Conservation (phyloP, 192 early-diverging fungal genomes). For the Coemansia sp. region DNA sequence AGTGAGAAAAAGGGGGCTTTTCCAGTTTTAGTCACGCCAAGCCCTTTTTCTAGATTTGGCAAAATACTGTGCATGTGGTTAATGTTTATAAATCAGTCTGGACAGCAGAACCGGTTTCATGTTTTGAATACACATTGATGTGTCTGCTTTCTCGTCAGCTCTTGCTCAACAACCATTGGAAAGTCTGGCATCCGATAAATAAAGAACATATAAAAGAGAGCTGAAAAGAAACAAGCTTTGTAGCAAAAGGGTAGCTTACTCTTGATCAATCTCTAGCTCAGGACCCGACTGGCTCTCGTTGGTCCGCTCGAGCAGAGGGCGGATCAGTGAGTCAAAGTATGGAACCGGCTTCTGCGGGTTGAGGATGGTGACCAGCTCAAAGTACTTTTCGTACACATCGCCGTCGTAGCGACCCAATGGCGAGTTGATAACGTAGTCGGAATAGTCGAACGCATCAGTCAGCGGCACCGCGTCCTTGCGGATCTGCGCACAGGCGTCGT, state of each 20-base stretch:
- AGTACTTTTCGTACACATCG: slow-evolving; percentile 84
- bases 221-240: neutral
- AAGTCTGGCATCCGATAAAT: neutral
- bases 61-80: neutral
- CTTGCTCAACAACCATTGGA: neutral
- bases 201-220: neutral
- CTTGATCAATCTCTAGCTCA: slow-evolving; percentile 68
- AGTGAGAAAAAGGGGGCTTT: neutral
- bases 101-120: neutral
- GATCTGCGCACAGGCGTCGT: slow-evolving; percentile 64
- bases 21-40: neutral
- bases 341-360: slow-evolving; percentile 70
- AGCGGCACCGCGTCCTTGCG: slow-evolving; percentile 79
- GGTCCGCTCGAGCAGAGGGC: slow-evolving; percentile 69
- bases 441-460: slow-evolving; percentile 85
- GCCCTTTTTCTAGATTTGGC: neutral
- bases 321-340: slow-evolving; percentile 79
- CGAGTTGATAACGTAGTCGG: slow-evolving; percentile 86
- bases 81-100: neutral
- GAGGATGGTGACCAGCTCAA: slow-evolving; percentile 74
- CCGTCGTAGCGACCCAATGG: slow-evolving; percentile 86
- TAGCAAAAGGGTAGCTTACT: neutral
- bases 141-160: too few relatives aligned
- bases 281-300: slow-evolving; percentile 56
- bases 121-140: too few relatives aligned